Evolutionary conservation across 225 moss, liverwort and hornwort species (phyloP), one percentile per base, ranked within the genome.

Genomic region (Rhytidiadelphus loreus): DNA sequence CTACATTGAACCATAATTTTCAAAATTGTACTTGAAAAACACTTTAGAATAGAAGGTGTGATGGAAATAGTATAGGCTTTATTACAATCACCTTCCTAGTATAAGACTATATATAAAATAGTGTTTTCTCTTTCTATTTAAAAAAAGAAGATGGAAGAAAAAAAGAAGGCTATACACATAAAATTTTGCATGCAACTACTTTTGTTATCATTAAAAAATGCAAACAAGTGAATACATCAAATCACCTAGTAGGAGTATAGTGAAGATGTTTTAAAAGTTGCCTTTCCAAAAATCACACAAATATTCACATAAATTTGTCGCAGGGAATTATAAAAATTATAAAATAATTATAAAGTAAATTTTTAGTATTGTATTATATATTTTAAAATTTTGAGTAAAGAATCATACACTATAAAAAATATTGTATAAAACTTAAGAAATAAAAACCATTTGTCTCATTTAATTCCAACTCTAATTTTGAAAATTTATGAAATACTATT

Each of bases 101-200:
- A 43, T 19, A 20, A 59, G 13, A 12, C 2, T 59, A 59, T 2
- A 43, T 0, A 60, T 43, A 6, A 19, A 60, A 43, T 0, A 1
- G 2, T 57, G 2, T 20, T 41, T 60, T 81, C 2, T 8, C 12
- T 58, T 11, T 41, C 8, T 11, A 26, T 39, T 57, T 19, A 0
- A 29, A 39, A n/a, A n/a, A 39, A 39, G 23, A 20, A 75, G 3
- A 37, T 37, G 25, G 16, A 55, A 37, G 3, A 37, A 8, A 33
- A 23, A 22, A 14, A 55, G 4, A 14, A 0, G 14, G 1, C 20
- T 1, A 0, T 1, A 0, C 0, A 24, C 2, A 2, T 37, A 37
- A 52, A 5, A 2, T 39, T 39, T 58, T 29, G 8, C 3, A 80
- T 8, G 8, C 17, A 39, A 57, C 2, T 2, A 57, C 23, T 37